Evolutionary conservation across 768 basidiomycete species (phyloP).

Genomic region (Collybia sordida): DNA sequence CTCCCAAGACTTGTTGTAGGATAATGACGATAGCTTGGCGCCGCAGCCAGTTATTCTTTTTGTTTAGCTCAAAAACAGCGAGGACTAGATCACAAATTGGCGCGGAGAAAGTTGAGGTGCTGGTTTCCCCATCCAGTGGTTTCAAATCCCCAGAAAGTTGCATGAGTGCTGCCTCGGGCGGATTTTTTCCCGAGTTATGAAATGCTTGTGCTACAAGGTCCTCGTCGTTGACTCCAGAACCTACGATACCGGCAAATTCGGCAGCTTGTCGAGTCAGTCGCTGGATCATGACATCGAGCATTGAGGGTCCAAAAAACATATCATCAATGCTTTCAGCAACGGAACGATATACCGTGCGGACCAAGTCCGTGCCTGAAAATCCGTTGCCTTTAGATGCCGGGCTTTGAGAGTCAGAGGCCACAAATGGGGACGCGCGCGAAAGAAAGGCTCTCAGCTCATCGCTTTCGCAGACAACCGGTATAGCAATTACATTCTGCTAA

Average conservation of each 20-base stretch:
- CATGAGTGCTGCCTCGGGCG: slow-evolving; percentile 68
- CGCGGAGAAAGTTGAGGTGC: slow-evolving; percentile 83
- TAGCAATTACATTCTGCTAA: slow-evolving; percentile 65
- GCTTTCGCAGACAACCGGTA: slow-evolving; percentile 78
- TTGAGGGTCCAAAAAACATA: slow-evolving; percentile 93
- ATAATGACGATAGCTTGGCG: slow-evolving; percentile 96
- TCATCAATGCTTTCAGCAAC: slow-evolving; percentile 96
- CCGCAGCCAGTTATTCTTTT: slow-evolving; percentile 95
- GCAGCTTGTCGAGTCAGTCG: slow-evolving; percentile 88
- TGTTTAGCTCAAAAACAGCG: slow-evolving; percentile 92
- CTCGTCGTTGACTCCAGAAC: slow-evolving; percentile 77
- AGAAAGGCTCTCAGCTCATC: slow-evolving; percentile 82
- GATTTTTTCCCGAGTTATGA: slow-evolving; percentile 63
- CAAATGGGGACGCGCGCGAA: slow-evolving; percentile 84
- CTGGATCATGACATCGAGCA: slow-evolving; percentile 94
- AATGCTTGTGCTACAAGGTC: slow-evolving; percentile 82
- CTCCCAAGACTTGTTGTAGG: slow-evolving; percentile 91
- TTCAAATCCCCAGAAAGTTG: slow-evolving; percentile 77
- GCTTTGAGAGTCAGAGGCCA: slow-evolving; percentile 49
- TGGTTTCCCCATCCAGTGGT: slow-evolving; percentile 85
- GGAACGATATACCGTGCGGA: slow-evolving; percentile 86
- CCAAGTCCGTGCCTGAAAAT: slow-evolving; percentile 73
- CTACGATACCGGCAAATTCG: slow-evolving; percentile 82
- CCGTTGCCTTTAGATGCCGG: slow-evolving; percentile 38
- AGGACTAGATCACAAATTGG: slow-evolving; percentile 94